Percentiles rank a stretch among this genome's conserved stretches.
Evolutionary conservation across 2,329 filamentous ascomycete species (phyloP).

Genomic region (Canariomyces notabilis): DNA sequence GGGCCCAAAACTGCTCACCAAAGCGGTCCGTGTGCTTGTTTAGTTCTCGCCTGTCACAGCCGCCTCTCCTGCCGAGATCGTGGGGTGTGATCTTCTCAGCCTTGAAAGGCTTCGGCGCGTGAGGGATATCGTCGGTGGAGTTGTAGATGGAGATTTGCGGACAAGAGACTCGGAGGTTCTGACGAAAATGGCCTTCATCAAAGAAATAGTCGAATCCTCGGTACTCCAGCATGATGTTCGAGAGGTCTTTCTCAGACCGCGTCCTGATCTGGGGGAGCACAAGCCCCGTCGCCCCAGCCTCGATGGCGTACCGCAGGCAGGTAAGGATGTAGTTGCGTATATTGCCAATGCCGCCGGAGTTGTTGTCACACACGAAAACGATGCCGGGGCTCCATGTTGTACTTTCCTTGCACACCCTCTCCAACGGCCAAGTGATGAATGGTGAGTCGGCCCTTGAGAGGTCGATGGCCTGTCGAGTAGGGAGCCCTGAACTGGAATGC

Average conservation of each 20-base stretch:
- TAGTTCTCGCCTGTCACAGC: constrained; percentile 37
- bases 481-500: constrained; percentile 1
- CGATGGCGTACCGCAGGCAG: constrained; percentile 45
- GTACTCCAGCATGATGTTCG: constrained; percentile 38
- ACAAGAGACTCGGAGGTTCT: constrained; percentile 34
- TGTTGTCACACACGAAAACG: constrained; percentile 46
- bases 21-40: constrained; percentile 39
- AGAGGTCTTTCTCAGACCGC: constrained; percentile 37
- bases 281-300: constrained; percentile 42
- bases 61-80: constrained; percentile 35
- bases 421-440: constrained; percentile 43
- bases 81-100: constrained; percentile 39
- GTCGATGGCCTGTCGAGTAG: constrained; percentile 26
- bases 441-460: constrained; percentile 36
- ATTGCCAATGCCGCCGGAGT: constrained; percentile 47
- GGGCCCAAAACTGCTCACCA: constrained; percentile 31
- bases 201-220: constrained; percentile 44
- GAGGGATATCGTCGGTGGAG: constrained; percentile 34
- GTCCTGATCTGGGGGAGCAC: constrained; percentile 42
- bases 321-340: constrained; percentile 48
- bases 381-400: constrained; percentile 38
- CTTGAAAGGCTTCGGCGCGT: constrained; percentile 29
- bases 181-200: constrained; percentile 41
- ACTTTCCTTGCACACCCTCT: constrained; percentile 38
- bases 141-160: constrained; percentile 41